These are phyloP conservation scores for Acanthamoeba pearcei DNA, from an alignment of 208 protist species.

Conservation along the genomic window DNA sequence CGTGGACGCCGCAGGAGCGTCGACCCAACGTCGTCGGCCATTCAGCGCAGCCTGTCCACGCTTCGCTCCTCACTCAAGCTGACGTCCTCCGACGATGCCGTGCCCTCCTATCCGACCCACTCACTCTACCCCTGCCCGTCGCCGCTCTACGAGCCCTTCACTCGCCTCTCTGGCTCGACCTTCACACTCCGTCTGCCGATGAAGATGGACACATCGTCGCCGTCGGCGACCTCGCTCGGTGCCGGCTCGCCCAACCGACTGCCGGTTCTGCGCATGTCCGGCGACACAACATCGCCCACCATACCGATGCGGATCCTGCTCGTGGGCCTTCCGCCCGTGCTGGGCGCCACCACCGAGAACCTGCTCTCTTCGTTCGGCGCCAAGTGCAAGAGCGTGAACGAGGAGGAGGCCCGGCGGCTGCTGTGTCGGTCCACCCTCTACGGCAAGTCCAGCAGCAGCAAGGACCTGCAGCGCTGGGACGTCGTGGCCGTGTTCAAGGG, in stretches of 20 bases:
- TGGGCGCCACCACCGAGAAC: neutral
- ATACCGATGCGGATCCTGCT: conserved; percentile 4
- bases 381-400: conserved; percentile 17
- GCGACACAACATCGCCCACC: neutral
- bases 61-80: neutral
- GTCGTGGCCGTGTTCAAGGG: conserved; percentile 45
- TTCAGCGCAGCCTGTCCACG: neutral
- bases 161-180: neutral
- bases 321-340: conserved; percentile 14
- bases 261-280: neutral
- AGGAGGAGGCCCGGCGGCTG: conserved; percentile 21
- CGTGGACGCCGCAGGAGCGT: conserved; percentile 35
- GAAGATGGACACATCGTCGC: neutral
- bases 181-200: conserved; percentile 64
- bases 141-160: conserved; percentile 17
- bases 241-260: neutral
- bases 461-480: neutral
- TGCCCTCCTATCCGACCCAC: neutral
- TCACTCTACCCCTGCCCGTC: conserved; percentile 12
- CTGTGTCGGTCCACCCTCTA: neutral
- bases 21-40: conserved; percentile 14
- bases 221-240: neutral
- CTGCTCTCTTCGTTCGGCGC: conserved; percentile 8
- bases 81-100: neutral
- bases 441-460: neutral